Evolutionary conservation across 139 green algal species (phyloP), one percentile per base, ranked within the genome.

Genomic region (Coelastrella sp.): DNA sequence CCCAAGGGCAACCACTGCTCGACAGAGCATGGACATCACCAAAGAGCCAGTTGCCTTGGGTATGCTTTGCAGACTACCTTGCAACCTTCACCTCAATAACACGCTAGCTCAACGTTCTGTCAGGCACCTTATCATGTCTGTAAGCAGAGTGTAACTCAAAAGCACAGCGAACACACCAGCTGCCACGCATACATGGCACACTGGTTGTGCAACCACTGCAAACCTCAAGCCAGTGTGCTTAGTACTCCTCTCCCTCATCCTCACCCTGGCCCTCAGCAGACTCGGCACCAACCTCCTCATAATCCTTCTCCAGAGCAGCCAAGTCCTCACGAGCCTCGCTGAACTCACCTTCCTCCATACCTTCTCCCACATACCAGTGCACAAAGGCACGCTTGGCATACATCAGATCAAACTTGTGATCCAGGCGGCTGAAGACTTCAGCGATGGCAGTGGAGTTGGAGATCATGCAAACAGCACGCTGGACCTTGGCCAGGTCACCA

Each of bases 401-500:
- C 97, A 99, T 99, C 2, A 99, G 95, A 86, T 99, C 96, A 85
- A 99, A 99, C 96, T 99, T 99, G 94, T 99, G 97, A 92, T 99
- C 96, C 85, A 99, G 94, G 82, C 97, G 91, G 84, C 90, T 95
- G 93, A 98, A 99, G 85, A 99, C 98, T 92, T 99, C 97, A 41
- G 97, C 96, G 85, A 99, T 98, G 89, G 95, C 96, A 40, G 97
- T 99, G 83, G 93, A 97, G 97, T 99, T 99, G 90, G 95, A 97
- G 91, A 99, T 99, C 97, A 99, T 99, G 96, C 97, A 99, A 88
- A 99, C 97, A 73, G 97, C 96, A 83, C 97, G 96, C 95, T 99
- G 96, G 79, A 99, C 97, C 96, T 99, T 99, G 89, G 97, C 97
- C 76, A 99, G 93, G 85, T 99, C 97, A 78, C 96, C 97, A 82